Percentiles rank a stretch among this genome's conserved stretches.
Evolutionary conservation across 2,329 filamentous ascomycete genomes (phyloP).

Genomic region (Periconia macrospinosa): DNA sequence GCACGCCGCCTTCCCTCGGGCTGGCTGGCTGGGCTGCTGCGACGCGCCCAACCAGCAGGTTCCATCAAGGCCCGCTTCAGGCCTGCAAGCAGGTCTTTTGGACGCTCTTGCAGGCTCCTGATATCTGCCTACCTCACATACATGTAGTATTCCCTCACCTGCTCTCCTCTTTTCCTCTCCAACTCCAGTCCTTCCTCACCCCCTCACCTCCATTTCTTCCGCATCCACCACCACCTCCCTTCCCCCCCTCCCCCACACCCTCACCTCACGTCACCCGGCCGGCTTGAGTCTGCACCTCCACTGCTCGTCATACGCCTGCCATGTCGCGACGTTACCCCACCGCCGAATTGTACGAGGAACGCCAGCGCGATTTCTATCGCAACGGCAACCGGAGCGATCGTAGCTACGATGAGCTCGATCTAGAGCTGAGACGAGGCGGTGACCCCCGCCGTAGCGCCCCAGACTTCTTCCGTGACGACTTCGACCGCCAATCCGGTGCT

Average conservation of each 20-base stretch:
- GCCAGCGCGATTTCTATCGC: slow-evolving; percentile 53
- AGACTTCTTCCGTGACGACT: slow-evolving; percentile 54
- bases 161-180: too few relatives aligned
- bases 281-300: background rate
- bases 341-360: slow-evolving; percentile 53
- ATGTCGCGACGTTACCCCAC: slow-evolving; percentile 52
- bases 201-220: slow-evolving; percentile 1
- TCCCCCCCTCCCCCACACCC: slow-evolving; percentile 6
- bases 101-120: background rate
- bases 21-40: too few relatives aligned
- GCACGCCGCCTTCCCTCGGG: too few relatives aligned
- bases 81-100: slow-evolving; percentile 1
- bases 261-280: background rate
- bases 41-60: too few relatives aligned
- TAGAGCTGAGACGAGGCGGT: slow-evolving; percentile 46
- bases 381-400: slow-evolving; percentile 43
- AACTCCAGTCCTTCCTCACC: background rate
- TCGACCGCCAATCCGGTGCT: slow-evolving; percentile 50
- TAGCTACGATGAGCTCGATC: slow-evolving; percentile 55
- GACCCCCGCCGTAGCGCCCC: slow-evolving; percentile 48
- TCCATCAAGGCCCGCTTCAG: slow-evolving; percentile 3
- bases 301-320: slow-evolving; percentile 18
- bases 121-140: background rate
- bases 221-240: background rate
- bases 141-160: too few relatives aligned